Evolutionary conservation across 202 grass and related monocot genomes (phyloP), one percentile per base, ranked within the genome.

Genomic region (Tripidium arundinaceum): DNA sequence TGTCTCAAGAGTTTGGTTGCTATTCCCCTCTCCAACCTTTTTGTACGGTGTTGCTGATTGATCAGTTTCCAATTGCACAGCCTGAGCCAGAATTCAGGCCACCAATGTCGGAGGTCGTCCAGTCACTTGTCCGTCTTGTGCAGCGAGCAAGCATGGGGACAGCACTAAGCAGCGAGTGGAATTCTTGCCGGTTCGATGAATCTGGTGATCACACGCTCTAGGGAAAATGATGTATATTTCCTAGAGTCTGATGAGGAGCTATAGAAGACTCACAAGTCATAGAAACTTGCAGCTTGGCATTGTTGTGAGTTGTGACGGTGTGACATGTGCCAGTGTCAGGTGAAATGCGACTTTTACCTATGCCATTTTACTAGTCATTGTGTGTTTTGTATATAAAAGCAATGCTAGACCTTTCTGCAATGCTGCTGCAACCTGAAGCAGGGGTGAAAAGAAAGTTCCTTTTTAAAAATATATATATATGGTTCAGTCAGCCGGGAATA

Each of bases 31-130:
- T 62, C 12, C 1, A 15, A 76, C 24, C 4, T 2, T 50, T n/a
- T 7, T 69, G 24, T 26, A 6, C 50, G 26, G 2, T 77, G 18
- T 41, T 31, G n/a, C n/a, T n/a, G n/a, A n/a, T n/a, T n/a, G n/a
- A n/a, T n/a, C n/a, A n/a, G n/a, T n/a, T n/a, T n/a, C n/a, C n/a
- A n/a, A n/a, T n/a, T n/a, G n/a, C n/a, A n/a, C n/a, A n/a, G n/a
- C n/a, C n/a, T n/a, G n/a, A n/a, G n/a, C n/a, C n/a, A n/a, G n/a
- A n/a, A n/a, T n/a, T n/a, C n/a, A n/a, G n/a, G n/a, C n/a, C n/a
- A 18, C 89, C 89, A 0, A 93, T 93, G 82, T 90, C 91, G 43
- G 91, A 93, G 75, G 82, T 93, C 14, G 82, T 93, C 19, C 91
- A 93, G 41, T 89, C 91, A 0, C 55, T 93, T 19, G 85, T 93